These are phyloP conservation scores for Mycena rosella DNA, from an alignment of 768 basidiomycete species.

Conservation along the genomic window DNA sequence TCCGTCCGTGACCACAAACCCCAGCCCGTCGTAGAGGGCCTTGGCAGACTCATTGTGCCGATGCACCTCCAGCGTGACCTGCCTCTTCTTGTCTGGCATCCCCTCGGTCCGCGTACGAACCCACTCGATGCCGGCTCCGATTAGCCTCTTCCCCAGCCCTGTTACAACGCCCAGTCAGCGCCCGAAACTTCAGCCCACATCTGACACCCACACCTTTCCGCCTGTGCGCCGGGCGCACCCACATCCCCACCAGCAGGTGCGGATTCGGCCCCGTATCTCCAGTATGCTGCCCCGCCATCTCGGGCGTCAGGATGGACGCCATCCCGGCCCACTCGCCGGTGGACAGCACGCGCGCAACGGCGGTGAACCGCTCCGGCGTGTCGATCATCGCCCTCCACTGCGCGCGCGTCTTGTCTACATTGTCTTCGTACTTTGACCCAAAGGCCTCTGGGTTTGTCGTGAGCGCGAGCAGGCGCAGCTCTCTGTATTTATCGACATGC, in stretches of 20 bases:
- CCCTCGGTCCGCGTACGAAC: slow-evolving; percentile 24
- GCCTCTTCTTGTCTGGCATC: slow-evolving; percentile 22
- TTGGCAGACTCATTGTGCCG: slow-evolving; percentile 36
- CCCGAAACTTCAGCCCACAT: too few relatives aligned
- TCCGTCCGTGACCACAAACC: slow-evolving; percentile 30
- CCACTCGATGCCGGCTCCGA: slow-evolving; percentile 29
- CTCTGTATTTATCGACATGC: slow-evolving; percentile 38
- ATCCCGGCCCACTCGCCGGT: slow-evolving; percentile 36
- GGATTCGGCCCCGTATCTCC: not conserved
- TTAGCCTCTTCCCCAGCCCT: slow-evolving; percentile 31
- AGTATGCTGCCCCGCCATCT: slow-evolving; percentile 18
- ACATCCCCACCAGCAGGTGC: slow-evolving; percentile 39
- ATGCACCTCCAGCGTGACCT: slow-evolving; percentile 37
- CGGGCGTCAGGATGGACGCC: slow-evolving; percentile 37
- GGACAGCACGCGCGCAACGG: slow-evolving; percentile 34
- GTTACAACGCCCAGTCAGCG: not conserved
- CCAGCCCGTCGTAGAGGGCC: slow-evolving; percentile 38
- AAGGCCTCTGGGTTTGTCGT: slow-evolving; percentile 46
- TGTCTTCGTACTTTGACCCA: slow-evolving; percentile 43
- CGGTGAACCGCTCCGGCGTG: slow-evolving; percentile 36
- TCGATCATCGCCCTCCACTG: slow-evolving; percentile 44
- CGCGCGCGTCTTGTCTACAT: slow-evolving; percentile 40
- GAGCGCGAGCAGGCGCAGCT: slow-evolving; percentile 45
- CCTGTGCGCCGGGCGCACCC: slow-evolving; percentile 42
- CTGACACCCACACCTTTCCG: slow-evolving; percentile 29